Base-by-base conservation (phyloP, 192 early-diverging fungal genomes). In the Coemansia sp. region DNA sequence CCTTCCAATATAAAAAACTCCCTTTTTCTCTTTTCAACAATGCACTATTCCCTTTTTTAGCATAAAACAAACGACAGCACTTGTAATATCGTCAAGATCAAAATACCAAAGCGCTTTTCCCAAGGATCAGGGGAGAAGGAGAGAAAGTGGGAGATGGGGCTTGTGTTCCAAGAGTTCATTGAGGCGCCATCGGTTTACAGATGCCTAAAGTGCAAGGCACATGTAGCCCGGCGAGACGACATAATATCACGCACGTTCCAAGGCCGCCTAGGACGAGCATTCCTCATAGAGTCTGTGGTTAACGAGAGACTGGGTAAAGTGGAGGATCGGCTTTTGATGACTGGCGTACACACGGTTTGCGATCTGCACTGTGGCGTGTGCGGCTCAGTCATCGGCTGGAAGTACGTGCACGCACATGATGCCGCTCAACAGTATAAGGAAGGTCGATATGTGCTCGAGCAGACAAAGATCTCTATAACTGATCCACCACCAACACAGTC, bases 281-380 rank as follows among this genome's bases (percentile, higher is more conserved):
- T 71, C 33, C 26, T 82, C 48, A 76, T 68, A 0, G 74, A 82
- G n/a, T 21, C 63, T 2, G 79, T 77, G 21, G 71, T 76, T 40
- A 82, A 82, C 45, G 67, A 70, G 28, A 35, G 31, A 31, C 71
- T 82, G 24, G 79, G 79, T 16, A 33, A 60, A 16, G 11, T 39
- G 14, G 79, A 82, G 23, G 74, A 82, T 40, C 79, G 79, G 8
- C 39, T 74, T 51, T 69, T 82, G 35, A 82, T 82, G 74, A 82
- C 79, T 6, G 79, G 79, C 0, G 55, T 76, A n/a, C 79, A 82
- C 55, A 82, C 74, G 0, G 74, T 82, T 1, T 73, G 74, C 67
- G 59, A 82, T 34, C 67, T 82, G 13, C 45, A 71, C 23, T 82
- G 79, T 38, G 50, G 70, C 45, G 38, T 46, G 20, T 82, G 79